Base-by-base conservation (phyloP, 176 grass and related monocot species). In the Juncus inflexus region DNA sequence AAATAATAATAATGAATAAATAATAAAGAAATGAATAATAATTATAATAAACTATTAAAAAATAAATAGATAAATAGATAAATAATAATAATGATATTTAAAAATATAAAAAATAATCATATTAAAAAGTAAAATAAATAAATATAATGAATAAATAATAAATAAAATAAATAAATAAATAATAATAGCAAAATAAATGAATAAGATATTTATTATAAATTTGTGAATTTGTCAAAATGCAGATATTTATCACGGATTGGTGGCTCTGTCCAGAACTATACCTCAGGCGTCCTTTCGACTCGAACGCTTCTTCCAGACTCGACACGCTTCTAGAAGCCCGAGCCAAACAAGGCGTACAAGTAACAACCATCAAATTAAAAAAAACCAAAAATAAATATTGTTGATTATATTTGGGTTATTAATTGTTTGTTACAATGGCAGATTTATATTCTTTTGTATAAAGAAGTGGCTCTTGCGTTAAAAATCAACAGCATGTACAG, bases 201-300 rank as follows among this genome's bases (percentile, higher is more conserved):
- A 28, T 28, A 28, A 28, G 19, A 28, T 28, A 28, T 28, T 28
- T 28, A 28, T 28, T 28, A 28, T 28, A 28, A 28, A 28, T 28
- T 28, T 28, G 19, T 28, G 19, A 28, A 28, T 28, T 28, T 28
- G 19, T 65, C 47, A 55, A 40, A 79, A 76, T 83, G 82, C 79
- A 95, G 90, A 89, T 95, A 83, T 95, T 83, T 74, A 95, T 95
- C 59, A 89, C 90, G 64, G 82, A 83, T 52, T 95, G 90, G 90
- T 95, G 90, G 90, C 77, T 95, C 16, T 95, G 90, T 65, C 90
- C 90, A 65, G 90, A 95, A 80, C 72, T 95, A 66, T 89, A 89
- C 72, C 72, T 95, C 12, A 75, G 62, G 43, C 90, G 90, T 13
- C 90, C 90, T 60, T 95, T 89, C 62, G 56, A 78, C 57, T 15